Base-by-base conservation (phyloP, 225 moss, liverwort and hornwort genomes). In the Bryoerythrophyllum caledonicum region DNA sequence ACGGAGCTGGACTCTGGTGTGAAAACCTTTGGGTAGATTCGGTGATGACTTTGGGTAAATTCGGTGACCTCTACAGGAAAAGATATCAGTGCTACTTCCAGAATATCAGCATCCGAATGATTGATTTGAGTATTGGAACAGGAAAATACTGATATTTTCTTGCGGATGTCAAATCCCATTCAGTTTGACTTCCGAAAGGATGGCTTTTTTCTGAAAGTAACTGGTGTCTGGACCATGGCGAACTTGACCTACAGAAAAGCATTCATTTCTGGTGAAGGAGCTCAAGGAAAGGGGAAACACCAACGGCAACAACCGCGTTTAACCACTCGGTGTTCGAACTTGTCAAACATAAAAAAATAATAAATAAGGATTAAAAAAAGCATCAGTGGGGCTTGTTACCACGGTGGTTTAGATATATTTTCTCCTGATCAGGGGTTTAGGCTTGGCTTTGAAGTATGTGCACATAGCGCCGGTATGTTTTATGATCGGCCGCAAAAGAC, bases 401-500 rank as follows among this genome's bases (percentile, higher is more conserved):
- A 13, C 14, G 7, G 19, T 38, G 13, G 61, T 16, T 30, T 14
- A 8, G 23, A 30, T 30, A 53, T 30, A 48, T 35, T 8, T 0
- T 71, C 43, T 27, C 4, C 2, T n/a, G 28, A 30, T 58, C 44
- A 60, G 0, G 20, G 13, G 12, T 12, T 71, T 8, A 14, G 43
- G 43, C 20, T 40, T 27, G 20, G 20, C 24, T 30, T 57, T 40
- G 20, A 73, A n/a, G 23, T 6, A 4, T 26, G 77, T 30, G 40
- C 37, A 40, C 46, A 4, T 5, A 16, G 20, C 24, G 10, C 37
- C 37, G 9, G 1, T 38, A 46, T 46, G 16, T 16, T 4, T 16
- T 16, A 46, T 46, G 15, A 15, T 27, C 58, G 32, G 74, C 74
- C 60, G 71, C 75, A 71, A 66, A 44, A 60, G 9, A 49, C 27